Conservation (phyloP, 1,284 basidiomycete species). For the Amylostereum areolatum region DNA sequence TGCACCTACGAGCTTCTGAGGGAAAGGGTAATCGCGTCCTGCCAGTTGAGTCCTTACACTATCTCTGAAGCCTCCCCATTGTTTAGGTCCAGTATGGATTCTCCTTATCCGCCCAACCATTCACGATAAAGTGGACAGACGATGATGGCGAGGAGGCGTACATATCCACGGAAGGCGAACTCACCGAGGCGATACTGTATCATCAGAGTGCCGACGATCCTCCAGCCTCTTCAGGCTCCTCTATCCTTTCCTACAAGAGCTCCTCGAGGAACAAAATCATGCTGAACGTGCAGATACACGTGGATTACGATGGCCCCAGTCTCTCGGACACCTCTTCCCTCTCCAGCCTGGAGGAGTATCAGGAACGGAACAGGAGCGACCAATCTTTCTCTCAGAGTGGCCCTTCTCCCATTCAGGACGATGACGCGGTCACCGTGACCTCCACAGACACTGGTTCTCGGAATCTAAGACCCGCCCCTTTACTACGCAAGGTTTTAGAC, state of each 20-base stretch:
- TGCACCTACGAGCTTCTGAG: slow-evolving; percentile 9
- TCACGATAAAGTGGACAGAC: slow-evolving; percentile 76
- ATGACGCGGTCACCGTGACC: slow-evolving; percentile 68
- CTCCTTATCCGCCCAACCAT: slow-evolving; percentile 62
- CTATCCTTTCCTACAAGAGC: slow-evolving; percentile 68
- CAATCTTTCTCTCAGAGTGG: slow-evolving; percentile 45
- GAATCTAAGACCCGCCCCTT: slow-evolving; percentile 1
- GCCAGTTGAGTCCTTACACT: background rate
- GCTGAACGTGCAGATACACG: slow-evolving; percentile 65
- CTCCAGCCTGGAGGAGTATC: slow-evolving; percentile 69
- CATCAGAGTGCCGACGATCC: slow-evolving; percentile 68
- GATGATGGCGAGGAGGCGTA: slow-evolving; percentile 75
- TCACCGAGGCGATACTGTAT: slow-evolving; percentile 82
- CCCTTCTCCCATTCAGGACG: slow-evolving; percentile 38
- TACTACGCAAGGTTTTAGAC: slow-evolving; percentile 10
- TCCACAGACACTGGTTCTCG: slow-evolving; percentile 47
- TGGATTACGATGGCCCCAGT: slow-evolving; percentile 89
- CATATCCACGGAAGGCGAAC: slow-evolving; percentile 66
- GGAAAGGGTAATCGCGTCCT: slow-evolving; percentile 6
- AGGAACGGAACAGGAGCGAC: slow-evolving; percentile 51
- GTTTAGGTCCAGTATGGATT: slow-evolving; percentile 78
- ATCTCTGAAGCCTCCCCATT: background rate
- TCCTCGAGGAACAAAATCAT: slow-evolving; percentile 67
- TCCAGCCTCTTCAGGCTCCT: slow-evolving; percentile 61
- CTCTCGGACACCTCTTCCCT: slow-evolving; percentile 83